Base-by-base conservation (phyloP, 805 yeast genomes). In the Naumovozyma castellii region DNA sequence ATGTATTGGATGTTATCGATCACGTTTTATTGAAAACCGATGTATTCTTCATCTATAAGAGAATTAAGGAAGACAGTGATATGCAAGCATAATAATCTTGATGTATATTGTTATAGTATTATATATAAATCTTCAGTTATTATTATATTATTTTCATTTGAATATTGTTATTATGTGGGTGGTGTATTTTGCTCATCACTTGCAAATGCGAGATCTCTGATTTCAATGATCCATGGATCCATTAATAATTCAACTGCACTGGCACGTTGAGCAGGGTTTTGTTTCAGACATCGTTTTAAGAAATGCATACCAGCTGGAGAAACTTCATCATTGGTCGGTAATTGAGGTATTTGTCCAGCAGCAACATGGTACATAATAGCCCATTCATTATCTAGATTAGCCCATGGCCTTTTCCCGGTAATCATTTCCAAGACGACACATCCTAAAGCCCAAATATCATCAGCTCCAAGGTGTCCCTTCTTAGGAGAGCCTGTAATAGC, bases 361-460 rank as follows among this genome's bases (percentile, higher is more conserved):
- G 97, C 97, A 54, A 92, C 92, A 59, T 86, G 96, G 56, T 88
- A 92, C 97, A 92, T 90, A 38, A 92, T 84, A 2, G 97, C 96
- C 94, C 94, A 92, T 57, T 90, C 97, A 56, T 92, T 92, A 54
- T 92, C 98, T 44, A 87, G 68, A 59, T 86, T 84, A 13, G 94
- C 83, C 98, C 98, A 92, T 4, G 98, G 98, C 43, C 95, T 71
- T 48, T 87, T 71, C 12, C 98, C 98, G 0, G 97, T 88, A 2
- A 90, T 85, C 97, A 92, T 92, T 59, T 92, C 97, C 35, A 90
- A 61, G 2, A 92, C 83, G 61, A 95, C 90, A 61, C 98, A 92
- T 3, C 98, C 98, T 32, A 90, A 67, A 0, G 98, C 86, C 98
- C 98, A 92, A 27, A 92, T 84, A 64, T 92, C 98, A 35, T 63